Evolutionary conservation across 768 basidiomycete species (phyloP).

Genomic region (Paxillus rubicundulus): DNA sequence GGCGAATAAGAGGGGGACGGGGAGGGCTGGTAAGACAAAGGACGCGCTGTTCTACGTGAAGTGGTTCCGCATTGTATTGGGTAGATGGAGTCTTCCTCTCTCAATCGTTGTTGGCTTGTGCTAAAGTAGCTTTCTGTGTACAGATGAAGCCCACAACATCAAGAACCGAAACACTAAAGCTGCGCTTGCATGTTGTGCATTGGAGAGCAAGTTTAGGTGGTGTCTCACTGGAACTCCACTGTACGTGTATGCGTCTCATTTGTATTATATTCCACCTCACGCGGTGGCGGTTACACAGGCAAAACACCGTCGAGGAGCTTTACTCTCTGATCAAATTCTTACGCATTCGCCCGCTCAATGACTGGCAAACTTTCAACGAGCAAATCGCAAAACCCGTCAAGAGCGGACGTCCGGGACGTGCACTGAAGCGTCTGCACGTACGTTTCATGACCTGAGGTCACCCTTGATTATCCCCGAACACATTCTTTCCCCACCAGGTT

Average conservation of each 20-base stretch:
- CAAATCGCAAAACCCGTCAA: slow-evolving; percentile 82
- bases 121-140: not conserved
- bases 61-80: slow-evolving; percentile 85
- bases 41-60: slow-evolving; percentile 72
- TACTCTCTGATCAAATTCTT: slow-evolving; percentile 90
- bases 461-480: not conserved
- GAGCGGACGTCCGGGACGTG: slow-evolving; percentile 53
- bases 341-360: slow-evolving; percentile 74
- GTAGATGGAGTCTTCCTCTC: slow-evolving; percentile 38
- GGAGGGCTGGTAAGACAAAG: slow-evolving; percentile 43
- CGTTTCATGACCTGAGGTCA: slow-evolving; percentile 3
- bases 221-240: slow-evolving; percentile 84
- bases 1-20: slow-evolving; percentile 42
- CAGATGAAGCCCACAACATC: slow-evolving; percentile 94
- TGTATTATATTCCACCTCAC: not conserved
- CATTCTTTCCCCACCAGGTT: slow-evolving; percentile 41
- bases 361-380: slow-evolving; percentile 75
- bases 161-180: slow-evolving; percentile 82
- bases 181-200: slow-evolving; percentile 72
- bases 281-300: slow-evolving; percentile 38
- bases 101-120: not conserved
- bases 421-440: slow-evolving; percentile 85
- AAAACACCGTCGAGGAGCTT: slow-evolving; percentile 90
- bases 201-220: slow-evolving; percentile 83
- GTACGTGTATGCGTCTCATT: slow-evolving; percentile 32